Evolutionary conservation across 495 filamentous ascomycete genomes (phyloP), one percentile per base, ranked within the genome.

Genomic region (Neurospora tetraspora): DNA sequence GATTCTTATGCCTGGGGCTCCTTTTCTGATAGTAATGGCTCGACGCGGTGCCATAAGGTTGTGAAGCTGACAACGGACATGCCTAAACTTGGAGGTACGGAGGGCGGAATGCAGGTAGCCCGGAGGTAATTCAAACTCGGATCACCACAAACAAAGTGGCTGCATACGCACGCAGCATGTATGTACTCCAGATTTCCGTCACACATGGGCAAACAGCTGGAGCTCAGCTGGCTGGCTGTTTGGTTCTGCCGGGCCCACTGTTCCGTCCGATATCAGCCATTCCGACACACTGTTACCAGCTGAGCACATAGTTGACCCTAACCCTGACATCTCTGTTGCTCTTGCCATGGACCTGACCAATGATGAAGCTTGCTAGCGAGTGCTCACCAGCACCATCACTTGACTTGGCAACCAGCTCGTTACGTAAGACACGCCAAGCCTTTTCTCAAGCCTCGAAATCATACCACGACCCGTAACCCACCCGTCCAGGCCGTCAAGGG

Each of bases 381-480:
- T 39, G 39, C 39, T 39, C 39, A n/a, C n/a, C n/a, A n/a, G n/a
- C n/a, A n/a, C n/a, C n/a, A n/a, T n/a, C 40, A 10, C 43, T 47
- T 9, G 7, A 20, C 20, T 59, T 11, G 23, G 20, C 47, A 59
- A 59, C 23, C 43, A 38, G 8, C 37, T 39, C 39, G 71, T 76
- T 76, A 74, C 40, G 69, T 76, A 76, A 76, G 70, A 61, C 47
- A 34, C 18, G 73, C 72, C 73, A 65, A 74, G 68, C 61, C 47
- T 65, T 36, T 69, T 61, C 73, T 68, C 43, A 11, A n/a, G 65
- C 71, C 71, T 71, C 74, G 71, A 73, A 77, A 77, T 77, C 75
- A 70, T 75, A 77, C 75, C 71, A 76, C 53, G 16, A 65, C 53
- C 53, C 27, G 53, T 65, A 65, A 34, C 27, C 27, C 23, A 61